A percentile compares a stretch with the other conserved stretches of the same genome.
Conservation (phyloP, 2,329 filamentous ascomycete species). For the Curvularia eragrostidis region DNA sequence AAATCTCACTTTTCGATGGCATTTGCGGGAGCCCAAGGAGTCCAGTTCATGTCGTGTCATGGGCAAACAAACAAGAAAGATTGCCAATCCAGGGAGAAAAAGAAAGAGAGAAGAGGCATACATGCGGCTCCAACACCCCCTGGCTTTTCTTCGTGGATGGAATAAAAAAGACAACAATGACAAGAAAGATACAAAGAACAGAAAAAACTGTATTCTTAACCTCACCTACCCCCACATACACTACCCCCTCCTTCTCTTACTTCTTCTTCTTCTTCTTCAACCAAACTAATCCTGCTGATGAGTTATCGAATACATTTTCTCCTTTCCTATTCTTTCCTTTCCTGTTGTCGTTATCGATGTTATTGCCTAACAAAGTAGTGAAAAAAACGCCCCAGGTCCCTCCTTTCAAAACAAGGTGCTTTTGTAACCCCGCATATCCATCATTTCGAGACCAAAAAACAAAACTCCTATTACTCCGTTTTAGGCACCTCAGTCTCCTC, state of each 20-base stretch:
- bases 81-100: not conserved
- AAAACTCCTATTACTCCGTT: constrained; percentile 19
- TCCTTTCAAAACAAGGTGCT: not conserved
- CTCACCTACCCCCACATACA: too few species aligned
- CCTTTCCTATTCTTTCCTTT: too few species aligned
- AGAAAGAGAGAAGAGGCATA: not conserved
- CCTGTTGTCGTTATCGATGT: not conserved
- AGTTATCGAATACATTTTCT: not conserved
- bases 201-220: not conserved
- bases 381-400: not conserved
- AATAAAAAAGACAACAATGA: not conserved
- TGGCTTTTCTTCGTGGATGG: too few species aligned
- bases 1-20: not conserved
- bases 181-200: too few species aligned
- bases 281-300: not conserved
- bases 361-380: not conserved
- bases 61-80: not conserved
- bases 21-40: not conserved
- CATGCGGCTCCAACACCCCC: not conserved
- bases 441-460: too few species aligned
- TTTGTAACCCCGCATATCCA: too few species aligned
- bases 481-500: constrained; percentile 8
- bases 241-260: too few species aligned
- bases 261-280: not conserved
- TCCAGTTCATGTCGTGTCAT: not conserved